Evolutionary conservation across 345 rosid genomes (phyloP).

Genomic region (Camelina hispida): DNA sequence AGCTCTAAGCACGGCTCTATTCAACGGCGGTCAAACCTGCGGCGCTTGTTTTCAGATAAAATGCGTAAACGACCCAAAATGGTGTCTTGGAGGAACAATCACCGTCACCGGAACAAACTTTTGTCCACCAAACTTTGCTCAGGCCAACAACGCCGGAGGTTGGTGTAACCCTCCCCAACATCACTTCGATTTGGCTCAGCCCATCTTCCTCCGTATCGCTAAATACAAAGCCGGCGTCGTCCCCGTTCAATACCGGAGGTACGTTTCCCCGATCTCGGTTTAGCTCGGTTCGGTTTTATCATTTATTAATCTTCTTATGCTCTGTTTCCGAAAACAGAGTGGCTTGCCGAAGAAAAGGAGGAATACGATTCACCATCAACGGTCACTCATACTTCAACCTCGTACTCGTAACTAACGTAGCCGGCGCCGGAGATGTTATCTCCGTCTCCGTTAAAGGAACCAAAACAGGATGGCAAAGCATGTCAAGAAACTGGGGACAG

Average conservation of each 20-base stretch:
- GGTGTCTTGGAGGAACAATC: constrained; percentile 72
- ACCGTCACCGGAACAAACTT: constrained; percentile 79
- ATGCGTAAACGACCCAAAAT: constrained; percentile 60
- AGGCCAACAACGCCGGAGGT: constrained; percentile 74
- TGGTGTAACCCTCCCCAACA: constrained; percentile 90
- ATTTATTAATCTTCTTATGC: neutral
- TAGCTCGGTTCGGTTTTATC: neutral
- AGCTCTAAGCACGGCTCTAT: constrained; percentile 78
- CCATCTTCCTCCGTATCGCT: constrained; percentile 78
- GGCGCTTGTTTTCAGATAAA: constrained; percentile 76
- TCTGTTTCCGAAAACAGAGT: constrained; percentile 48
- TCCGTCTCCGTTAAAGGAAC: constrained; percentile 57
- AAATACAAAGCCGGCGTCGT: constrained; percentile 76
- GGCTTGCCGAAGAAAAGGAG: constrained; percentile 54
- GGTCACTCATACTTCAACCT: constrained; percentile 77
- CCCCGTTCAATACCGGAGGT: constrained; percentile 77
- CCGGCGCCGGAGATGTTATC: constrained; percentile 61
- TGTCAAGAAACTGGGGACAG: constrained; percentile 74
- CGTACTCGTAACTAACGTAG: constrained; percentile 63
- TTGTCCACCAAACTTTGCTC: constrained; percentile 80
- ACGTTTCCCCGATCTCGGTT: constrained; percentile 16
- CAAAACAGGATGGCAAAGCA: constrained; percentile 53
- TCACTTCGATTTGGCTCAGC: constrained; percentile 83
- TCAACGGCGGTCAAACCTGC: constrained; percentile 73
- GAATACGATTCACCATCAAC: constrained; percentile 62